Base-by-base conservation (phyloP, 1,284 basidiomycete genomes). In the Ceratobasidium sp. region DNA sequence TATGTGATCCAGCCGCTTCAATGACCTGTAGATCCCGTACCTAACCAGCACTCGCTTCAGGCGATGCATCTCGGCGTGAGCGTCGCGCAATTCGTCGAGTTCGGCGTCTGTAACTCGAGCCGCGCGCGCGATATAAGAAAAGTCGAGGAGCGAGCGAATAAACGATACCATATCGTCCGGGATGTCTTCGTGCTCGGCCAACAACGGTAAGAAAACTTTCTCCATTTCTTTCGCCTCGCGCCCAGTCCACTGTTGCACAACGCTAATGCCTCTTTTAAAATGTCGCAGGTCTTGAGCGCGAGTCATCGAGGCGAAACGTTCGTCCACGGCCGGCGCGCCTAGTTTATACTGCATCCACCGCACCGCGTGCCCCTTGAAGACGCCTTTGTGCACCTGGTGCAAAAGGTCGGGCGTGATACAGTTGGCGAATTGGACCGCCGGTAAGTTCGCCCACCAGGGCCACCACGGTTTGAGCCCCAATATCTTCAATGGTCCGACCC, bases 381-480 rank as follows among this genome's bases (percentile, higher is more conserved):
- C 79, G 13, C 84, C 84, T 66, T 85, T 84, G 78, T 85, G 82
- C 1, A 85, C 79, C 68, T 85, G 84, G 71, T 85, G 84, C 2
- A 85, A 80, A 42, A 85, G 78, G 64, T 85, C 83, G 3, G 84
- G 84, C 2, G 81, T 82, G 67, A 84, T 72, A 28, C 58, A 78
- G 6, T 51, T n/a, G 78, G 82, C 82, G 33, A 84, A 83, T 69
- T 72, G 23, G 42, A 28, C 18, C n/a, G 20, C 28, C 28, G 42
- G 40, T 44, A 73, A 46, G 44, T 20, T 12, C 1, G 56, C 71
- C 71, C 71, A 73, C 26, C 40, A 73, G 13, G 71, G 58, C 26
- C 39, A 33, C 23, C 40, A 46, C 23, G 71, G 71, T 28, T 63
- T 73, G n/a, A 73, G 26, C 6, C 42, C 20, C 1, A 73, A 33